phyloP scores from a whole-genome alignment of 768 basidiomycete genomes.

The Megacollybia marginata region DNA sequence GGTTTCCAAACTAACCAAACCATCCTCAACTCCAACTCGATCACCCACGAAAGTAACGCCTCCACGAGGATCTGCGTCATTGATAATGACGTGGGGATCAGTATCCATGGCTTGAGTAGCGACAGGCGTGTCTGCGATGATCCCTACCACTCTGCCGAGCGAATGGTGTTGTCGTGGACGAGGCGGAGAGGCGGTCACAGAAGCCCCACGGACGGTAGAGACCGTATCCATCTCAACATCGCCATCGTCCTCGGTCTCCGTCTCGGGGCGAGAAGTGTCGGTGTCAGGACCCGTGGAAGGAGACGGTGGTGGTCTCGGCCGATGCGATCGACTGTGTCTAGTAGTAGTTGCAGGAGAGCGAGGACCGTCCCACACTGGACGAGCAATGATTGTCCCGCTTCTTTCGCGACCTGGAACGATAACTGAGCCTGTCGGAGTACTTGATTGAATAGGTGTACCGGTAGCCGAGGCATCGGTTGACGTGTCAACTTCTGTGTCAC shows the following conservation, averaged over 20 bases:
- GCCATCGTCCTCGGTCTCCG: constrained; percentile 75
- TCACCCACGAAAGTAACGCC: constrained; percentile 29
- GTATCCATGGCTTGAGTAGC: constrained; percentile 29
- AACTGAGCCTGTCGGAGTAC: constrained; percentile 56
- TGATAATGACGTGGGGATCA: constrained; percentile 48
- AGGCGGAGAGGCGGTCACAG: not conserved
- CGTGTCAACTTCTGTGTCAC: constrained; percentile 42
- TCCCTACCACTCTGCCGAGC: constrained; percentile 35
- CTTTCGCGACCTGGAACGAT: constrained; percentile 57
- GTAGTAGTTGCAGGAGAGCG: constrained; percentile 1
- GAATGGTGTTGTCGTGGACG: not conserved
- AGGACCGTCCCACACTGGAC: constrained; percentile 26
- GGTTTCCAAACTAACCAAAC: constrained; percentile 68
- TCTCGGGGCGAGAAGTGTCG: constrained; percentile 55
- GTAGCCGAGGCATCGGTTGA: constrained; percentile 57
- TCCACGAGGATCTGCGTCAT: constrained; percentile 23
- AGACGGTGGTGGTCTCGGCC: constrained; percentile 3
- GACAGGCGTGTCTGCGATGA: constrained; percentile 31
- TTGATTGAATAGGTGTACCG: constrained; percentile 49
- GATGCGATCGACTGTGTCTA: not conserved
- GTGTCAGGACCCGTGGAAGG: constrained; percentile 2
- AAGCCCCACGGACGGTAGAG: not conserved
- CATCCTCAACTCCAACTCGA: constrained; percentile 60
- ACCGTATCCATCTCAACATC: constrained; percentile 37
- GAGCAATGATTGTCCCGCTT: constrained; percentile 68